These are phyloP conservation scores for Phanerochaete sordida DNA, from an alignment of 768 basidiomycete species.

Conservation along the genomic window DNA sequence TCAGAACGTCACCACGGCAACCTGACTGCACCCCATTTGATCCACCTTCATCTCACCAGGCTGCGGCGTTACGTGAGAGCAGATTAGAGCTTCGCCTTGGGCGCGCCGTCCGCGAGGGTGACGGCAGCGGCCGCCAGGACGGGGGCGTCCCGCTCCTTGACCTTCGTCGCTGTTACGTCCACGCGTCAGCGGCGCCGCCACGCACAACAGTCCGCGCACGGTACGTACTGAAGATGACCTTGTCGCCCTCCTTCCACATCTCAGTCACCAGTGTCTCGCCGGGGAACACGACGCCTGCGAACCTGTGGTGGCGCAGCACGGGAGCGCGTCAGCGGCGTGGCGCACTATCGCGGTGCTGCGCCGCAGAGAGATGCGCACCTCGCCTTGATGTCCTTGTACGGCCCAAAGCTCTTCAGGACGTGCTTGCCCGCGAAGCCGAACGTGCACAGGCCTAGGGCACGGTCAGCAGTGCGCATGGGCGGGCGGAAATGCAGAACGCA, in stretches of 20 bases:
- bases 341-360: neutral
- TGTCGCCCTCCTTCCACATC: slow-evolving; percentile 97
- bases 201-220: neutral
- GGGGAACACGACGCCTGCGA: slow-evolving; percentile 89
- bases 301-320: slow-evolving; percentile 38
- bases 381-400: slow-evolving; percentile 92
- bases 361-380: slow-evolving; percentile 44
- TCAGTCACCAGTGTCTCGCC: slow-evolving; percentile 93
- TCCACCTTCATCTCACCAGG: neutral
- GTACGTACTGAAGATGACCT: slow-evolving; percentile 84
- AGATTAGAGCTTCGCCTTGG: slow-evolving; percentile 58
- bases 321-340: slow-evolving; percentile 4
- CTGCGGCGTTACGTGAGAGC: neutral
- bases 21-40: neutral
- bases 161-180: slow-evolving; percentile 64
- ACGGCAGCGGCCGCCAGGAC: slow-evolving; percentile 82
- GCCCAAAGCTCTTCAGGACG: slow-evolving; percentile 81
- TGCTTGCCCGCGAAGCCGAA: slow-evolving; percentile 95
- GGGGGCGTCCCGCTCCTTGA: slow-evolving; percentile 74
- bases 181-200: neutral
- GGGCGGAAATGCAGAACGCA: slow-evolving; percentile 12
- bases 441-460: slow-evolving; percentile 64
- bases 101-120: slow-evolving; percentile 39
- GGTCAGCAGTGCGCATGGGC: neutral
- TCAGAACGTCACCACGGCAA: neutral